Evolutionary conservation across 495 filamentous ascomycete species (phyloP).

Genomic region (Daldinia concentrica): DNA sequence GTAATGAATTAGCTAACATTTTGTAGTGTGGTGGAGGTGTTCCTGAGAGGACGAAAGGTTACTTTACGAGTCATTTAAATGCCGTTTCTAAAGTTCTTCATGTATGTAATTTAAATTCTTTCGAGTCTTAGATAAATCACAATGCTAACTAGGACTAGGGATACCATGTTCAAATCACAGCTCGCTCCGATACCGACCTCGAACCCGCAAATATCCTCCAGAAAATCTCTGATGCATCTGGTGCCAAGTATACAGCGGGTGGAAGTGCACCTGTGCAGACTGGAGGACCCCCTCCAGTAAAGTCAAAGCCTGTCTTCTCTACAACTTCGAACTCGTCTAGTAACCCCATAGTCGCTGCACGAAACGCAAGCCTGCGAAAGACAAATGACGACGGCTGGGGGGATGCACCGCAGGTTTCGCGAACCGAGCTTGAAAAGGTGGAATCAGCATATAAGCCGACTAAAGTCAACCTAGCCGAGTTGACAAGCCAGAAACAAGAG

Average conservation of each 20-base stretch:
- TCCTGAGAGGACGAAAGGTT: slow-evolving; percentile 96
- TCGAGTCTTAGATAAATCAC: slow-evolving; percentile 6
- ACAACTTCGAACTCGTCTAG: slow-evolving; percentile 70
- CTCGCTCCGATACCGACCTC: slow-evolving; percentile 87
- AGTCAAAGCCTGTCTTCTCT: slow-evolving; percentile 89
- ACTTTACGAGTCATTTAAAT: slow-evolving; percentile 93
- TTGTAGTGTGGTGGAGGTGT: slow-evolving; percentile 87
- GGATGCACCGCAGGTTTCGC: slow-evolving; percentile 82
- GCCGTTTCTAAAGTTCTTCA: slow-evolving; percentile 90
- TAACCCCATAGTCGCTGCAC: slow-evolving; percentile 66
- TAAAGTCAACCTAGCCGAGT: slow-evolving; percentile 85
- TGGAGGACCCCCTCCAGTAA: slow-evolving; percentile 72
- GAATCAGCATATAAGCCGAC: slow-evolving; percentile 91
- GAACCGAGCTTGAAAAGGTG: slow-evolving; percentile 92
- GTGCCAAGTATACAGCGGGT: slow-evolving; percentile 86
- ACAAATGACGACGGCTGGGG: slow-evolving; percentile 88
- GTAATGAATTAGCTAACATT: slow-evolving; percentile 39
- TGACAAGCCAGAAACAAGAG: slow-evolving; percentile 73
- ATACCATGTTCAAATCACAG: slow-evolving; percentile 97
- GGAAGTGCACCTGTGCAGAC: slow-evolving; percentile 58
- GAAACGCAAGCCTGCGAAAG: slow-evolving; percentile 55
- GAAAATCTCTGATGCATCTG: slow-evolving; percentile 95
- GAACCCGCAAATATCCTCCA: slow-evolving; percentile 87
- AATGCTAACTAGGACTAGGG: slow-evolving; percentile 61
- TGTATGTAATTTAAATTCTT: slow-evolving; percentile 56